Percentiles rank a stretch among this genome's conserved stretches.
These are phyloP conservation scores for Speleostelium caveatum DNA, from an alignment of 78 protist genomes.

Conservation along the genomic window DNA sequence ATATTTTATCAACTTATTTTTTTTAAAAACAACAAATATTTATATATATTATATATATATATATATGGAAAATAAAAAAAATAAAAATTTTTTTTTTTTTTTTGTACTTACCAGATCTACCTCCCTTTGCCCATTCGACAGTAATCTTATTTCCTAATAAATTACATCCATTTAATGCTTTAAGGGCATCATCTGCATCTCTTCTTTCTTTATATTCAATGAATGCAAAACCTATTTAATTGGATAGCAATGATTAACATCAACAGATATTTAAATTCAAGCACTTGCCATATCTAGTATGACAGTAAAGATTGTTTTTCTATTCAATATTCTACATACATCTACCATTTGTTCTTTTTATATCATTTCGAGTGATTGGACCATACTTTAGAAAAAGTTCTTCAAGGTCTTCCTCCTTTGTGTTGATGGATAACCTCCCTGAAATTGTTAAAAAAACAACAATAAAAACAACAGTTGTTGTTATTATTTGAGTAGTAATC, in stretches of 20 bases:
- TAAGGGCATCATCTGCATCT: conserved; percentile 74
- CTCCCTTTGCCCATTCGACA: conserved; percentile 78
- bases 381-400: conserved; percentile 60
- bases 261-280: too few species aligned
- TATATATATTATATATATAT: neutral
- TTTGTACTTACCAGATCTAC: conserved; percentile 22
- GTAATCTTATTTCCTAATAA: conserved; percentile 24
- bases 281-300: too few species aligned
- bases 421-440: conserved; percentile 41
- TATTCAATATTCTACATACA: conserved; percentile 9
- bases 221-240: conserved; percentile 27
- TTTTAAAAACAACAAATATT: neutral
- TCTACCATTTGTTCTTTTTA: conserved; percentile 52
- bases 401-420: conserved; percentile 13
- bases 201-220: conserved; percentile 66
- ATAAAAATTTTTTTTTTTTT: neutral
- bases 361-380: conserved; percentile 55
- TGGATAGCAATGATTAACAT: too few species aligned
- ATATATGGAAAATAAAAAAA: neutral
- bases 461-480: too few species aligned
- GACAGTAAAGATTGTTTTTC: too few species aligned
- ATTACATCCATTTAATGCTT: conserved; percentile 59
- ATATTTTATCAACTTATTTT: neutral
- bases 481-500: too few species aligned
- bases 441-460: neutral